phyloP scores from a whole-genome alignment of 2,329 filamentous ascomycete species.

The Nemania serpens region DNA sequence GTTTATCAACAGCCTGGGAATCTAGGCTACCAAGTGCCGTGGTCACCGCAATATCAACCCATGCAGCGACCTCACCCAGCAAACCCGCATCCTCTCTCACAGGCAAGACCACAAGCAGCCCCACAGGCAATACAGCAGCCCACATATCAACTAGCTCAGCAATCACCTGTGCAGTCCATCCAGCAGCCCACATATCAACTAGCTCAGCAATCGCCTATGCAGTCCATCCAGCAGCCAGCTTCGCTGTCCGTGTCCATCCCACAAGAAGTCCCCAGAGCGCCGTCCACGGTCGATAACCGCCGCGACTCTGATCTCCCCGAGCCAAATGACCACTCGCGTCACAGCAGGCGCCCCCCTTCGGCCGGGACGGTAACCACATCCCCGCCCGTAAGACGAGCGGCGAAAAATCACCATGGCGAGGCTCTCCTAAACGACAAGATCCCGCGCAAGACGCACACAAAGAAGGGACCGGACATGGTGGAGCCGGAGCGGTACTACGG shows the following conservation, averaged over 20 bases:
- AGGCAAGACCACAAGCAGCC: not conserved
- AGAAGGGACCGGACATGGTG: not conserved
- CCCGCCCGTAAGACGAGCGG: conserved; percentile 7
- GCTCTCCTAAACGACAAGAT: conserved; percentile 30
- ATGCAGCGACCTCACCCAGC: not conserved
- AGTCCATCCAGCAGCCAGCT: not conserved
- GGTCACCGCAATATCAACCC: not conserved
- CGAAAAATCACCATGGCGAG: conserved; percentile 9
- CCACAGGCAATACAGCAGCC: not conserved
- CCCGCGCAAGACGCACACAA: conserved; percentile 31
- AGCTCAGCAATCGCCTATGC: not conserved
- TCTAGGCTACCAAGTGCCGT: conserved; percentile 1
- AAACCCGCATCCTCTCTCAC: not conserved
- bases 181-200: not conserved
- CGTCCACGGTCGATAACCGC: not conserved
- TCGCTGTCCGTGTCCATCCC: too few relatives aligned
- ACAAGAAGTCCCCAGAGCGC: not conserved
- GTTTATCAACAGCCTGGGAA: not conserved
- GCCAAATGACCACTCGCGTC: not conserved
- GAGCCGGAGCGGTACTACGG: conserved; percentile 38
- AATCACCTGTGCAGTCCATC: not conserved
- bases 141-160: not conserved
- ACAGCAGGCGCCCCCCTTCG: conserved; percentile 22
- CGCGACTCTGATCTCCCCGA: not conserved
- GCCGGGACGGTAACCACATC: conserved; percentile 11